Evolutionary conservation across 2,329 filamentous ascomycete genomes (phyloP).

Genomic region (Scortechinia acanthostroma): DNA sequence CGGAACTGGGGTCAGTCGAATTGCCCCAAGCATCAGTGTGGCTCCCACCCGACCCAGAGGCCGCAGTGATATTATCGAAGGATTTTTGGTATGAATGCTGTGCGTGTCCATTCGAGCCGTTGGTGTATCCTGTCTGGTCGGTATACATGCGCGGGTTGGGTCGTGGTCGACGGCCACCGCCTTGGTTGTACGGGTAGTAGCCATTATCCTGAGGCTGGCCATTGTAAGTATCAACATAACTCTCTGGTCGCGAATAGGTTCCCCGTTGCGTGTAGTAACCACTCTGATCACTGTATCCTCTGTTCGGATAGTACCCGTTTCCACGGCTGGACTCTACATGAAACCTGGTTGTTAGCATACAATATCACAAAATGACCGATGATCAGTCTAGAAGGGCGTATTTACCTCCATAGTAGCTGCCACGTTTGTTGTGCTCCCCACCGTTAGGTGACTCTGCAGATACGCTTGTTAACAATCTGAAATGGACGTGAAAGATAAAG

Average conservation of each 20-base stretch:
- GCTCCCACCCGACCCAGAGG: not conserved
- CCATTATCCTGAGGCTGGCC: not conserved
- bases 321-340: no score
- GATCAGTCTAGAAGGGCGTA: no score
- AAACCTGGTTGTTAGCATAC: no score
- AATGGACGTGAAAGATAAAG: not conserved
- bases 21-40: not conserved
- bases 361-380: no score
- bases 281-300: not conserved
- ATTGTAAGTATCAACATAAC: not conserved
- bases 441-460: no score
- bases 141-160: not conserved
- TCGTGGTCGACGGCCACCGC: not conserved
- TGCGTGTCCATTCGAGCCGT: not conserved
- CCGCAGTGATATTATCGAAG: not conserved
- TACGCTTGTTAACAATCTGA: no score
- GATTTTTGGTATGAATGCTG: not conserved
- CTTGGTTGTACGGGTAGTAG: not conserved
- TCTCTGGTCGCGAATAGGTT: not conserved
- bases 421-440: no score
- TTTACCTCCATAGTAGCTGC: no score
- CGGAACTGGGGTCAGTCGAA: not conserved
- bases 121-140: not conserved
- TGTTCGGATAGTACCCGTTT: not conserved
- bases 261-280: not conserved